Conservation (phyloP, 768 basidiomycete genomes). For the Boletus pseudo-olivaceus region DNA sequence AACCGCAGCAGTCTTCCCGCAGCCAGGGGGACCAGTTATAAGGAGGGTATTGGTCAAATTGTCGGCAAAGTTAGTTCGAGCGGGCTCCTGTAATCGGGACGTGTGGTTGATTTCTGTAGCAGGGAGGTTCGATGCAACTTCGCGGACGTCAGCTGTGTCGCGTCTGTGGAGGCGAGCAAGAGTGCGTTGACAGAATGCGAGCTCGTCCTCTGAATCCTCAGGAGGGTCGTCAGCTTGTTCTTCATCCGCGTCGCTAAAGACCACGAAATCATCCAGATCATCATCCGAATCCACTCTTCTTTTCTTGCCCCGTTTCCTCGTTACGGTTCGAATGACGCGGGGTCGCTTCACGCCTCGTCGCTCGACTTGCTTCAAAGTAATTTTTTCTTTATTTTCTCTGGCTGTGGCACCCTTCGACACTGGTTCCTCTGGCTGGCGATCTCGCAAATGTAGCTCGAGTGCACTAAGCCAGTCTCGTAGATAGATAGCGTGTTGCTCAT, state of each 20-base stretch:
- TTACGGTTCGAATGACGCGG: constrained; percentile 54
- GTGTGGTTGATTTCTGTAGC: constrained; percentile 4
- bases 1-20: constrained; percentile 88
- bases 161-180: constrained; percentile 15
- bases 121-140: neutral
- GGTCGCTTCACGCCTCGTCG: constrained; percentile 52
- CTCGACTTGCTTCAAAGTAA: constrained; percentile 23
- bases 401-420: neutral
- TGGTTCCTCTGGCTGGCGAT: constrained; percentile 5
- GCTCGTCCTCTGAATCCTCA: constrained; percentile 38
- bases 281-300: constrained; percentile 51
- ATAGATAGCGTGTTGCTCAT: constrained; percentile 64
- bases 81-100: constrained; percentile 8
- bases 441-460: constrained; percentile 53
- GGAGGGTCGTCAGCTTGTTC: constrained; percentile 29
- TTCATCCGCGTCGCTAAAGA: constrained; percentile 37
- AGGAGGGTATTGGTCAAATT: constrained; percentile 83
- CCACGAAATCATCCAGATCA: constrained; percentile 58
- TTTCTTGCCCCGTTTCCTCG: constrained; percentile 49
- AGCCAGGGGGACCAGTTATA: constrained; percentile 75
- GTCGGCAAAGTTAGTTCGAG: constrained; percentile 33
- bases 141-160: neutral
- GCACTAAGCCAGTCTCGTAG: constrained; percentile 77
- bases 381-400: constrained; percentile 13
- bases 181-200: constrained; percentile 27